These are phyloP conservation scores for Trichoderma sp. DNA, from an alignment of 2,329 filamentous ascomycete species.

Conservation along the genomic window DNA sequence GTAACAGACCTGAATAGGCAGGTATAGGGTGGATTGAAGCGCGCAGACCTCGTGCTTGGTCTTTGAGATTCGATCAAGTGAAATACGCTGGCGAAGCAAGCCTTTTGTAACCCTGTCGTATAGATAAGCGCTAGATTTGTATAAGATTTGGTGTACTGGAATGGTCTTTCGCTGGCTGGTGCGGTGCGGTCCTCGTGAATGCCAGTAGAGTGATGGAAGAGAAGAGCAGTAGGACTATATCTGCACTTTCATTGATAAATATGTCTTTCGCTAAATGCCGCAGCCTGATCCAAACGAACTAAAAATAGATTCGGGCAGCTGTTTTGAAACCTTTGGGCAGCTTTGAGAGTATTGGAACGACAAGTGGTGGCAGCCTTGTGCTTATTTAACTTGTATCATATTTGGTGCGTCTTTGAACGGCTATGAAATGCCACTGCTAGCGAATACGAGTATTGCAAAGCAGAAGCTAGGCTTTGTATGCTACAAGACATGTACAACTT, in stretches of 20 bases:
- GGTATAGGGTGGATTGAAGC: not conserved
- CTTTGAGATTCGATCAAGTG: not conserved
- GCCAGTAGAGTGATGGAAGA: not conserved
- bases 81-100: not conserved
- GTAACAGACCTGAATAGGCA: not conserved
- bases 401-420: not conserved
- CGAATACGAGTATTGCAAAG: not conserved
- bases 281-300: not conserved
- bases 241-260: not conserved
- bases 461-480: not conserved
- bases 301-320: not conserved
- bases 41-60: not conserved
- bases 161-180: not conserved
- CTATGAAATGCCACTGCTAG: not conserved
- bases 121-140: not conserved
- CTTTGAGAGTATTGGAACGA: not conserved
- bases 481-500: not conserved
- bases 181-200: not conserved
- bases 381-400: not conserved
- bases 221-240: not conserved
- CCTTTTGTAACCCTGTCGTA: not conserved
- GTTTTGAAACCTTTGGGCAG: not conserved
- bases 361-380: not conserved
- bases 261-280: not conserved
- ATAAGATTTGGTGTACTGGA: not conserved